Percentiles rank a stretch among this genome's conserved stretches.
Conservation (phyloP, 768 basidiomycete genomes). For the Boletus rubroflammeus region DNA sequence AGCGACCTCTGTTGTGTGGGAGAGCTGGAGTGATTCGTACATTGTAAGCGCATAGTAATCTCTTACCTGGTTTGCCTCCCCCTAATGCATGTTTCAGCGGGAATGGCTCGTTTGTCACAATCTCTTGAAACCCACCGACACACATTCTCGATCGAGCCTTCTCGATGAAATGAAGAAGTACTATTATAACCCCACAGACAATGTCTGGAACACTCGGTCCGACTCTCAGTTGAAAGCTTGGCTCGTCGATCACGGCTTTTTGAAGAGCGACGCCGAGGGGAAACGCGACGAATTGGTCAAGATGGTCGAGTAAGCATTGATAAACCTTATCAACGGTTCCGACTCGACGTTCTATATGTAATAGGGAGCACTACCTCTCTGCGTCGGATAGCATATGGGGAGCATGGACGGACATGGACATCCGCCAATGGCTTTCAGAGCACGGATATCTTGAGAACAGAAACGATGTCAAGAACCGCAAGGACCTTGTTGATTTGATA, state of each 20-base stretch:
- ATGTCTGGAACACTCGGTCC: constrained; percentile 66
- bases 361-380: constrained; percentile 64
- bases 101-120: constrained; percentile 82
- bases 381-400: constrained; percentile 58
- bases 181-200: constrained; percentile 60
- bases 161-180: constrained; percentile 69
- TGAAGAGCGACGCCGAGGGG: constrained; percentile 68
- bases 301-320: constrained; percentile 53
- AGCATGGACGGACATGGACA: constrained; percentile 72
- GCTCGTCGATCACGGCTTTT: constrained; percentile 69
- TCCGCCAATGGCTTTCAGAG: constrained; percentile 71
- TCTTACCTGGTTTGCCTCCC: not conserved
- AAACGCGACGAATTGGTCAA: constrained; percentile 75
- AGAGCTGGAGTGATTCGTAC: constrained; percentile 84
- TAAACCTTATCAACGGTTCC: not conserved
- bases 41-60: constrained; percentile 45
- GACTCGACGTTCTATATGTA: not conserved
- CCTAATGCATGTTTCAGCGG: constrained; percentile 41
- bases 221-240: constrained; percentile 75
- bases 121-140: constrained; percentile 60
- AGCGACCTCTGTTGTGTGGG: constrained; percentile 64
- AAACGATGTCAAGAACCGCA: constrained; percentile 57
- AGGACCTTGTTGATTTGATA: constrained; percentile 72
- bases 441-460: constrained; percentile 56
- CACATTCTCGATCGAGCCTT: constrained; percentile 52